phyloP scores from a whole-genome alignment of 1,284 basidiomycete genomes.

The Cutaneotrichosporon mucoides region DNA sequence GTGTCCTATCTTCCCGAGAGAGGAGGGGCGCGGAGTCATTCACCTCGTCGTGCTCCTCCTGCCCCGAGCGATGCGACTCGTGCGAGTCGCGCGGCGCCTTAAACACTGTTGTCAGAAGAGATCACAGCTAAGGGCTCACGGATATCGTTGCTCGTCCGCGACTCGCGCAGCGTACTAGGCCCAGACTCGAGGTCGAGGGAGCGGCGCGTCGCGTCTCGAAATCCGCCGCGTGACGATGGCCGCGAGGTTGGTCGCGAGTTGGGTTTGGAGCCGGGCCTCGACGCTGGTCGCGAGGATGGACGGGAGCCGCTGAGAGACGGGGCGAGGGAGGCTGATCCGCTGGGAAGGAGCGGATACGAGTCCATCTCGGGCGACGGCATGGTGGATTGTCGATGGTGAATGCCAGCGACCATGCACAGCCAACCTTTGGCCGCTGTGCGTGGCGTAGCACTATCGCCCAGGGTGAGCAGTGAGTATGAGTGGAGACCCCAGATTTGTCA shows the following conservation, averaged over 20 bases:
- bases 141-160: background rate
- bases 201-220: background rate
- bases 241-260: background rate
- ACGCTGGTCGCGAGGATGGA: background rate
- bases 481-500: background rate
- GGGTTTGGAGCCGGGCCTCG: background rate
- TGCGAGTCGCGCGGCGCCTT: constrained; percentile 28
- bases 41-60: constrained; percentile 26
- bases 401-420: too few species aligned
- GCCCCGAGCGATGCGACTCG: constrained; percentile 17
- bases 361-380: background rate
- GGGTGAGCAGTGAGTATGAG: too few species aligned
- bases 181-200: background rate
- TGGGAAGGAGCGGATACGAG: constrained; percentile 1
- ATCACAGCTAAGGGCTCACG: too few species aligned
- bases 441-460: too few species aligned
- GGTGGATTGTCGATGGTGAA: background rate
- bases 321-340: background rate
- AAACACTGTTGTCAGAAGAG: too few species aligned
- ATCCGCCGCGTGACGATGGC: background rate
- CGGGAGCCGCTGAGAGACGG: too few species aligned
- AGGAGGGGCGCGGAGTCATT: constrained; percentile 20
- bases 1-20: constrained; percentile 5
- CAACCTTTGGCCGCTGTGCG: too few species aligned
- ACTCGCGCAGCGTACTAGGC: background rate